A percentile compares a stretch with the other conserved stretches of the same genome.
These are phyloP conservation scores for Pseudogymnoascus sp. DNA, from an alignment of 2,329 filamentous ascomycete genomes.

Conservation along the genomic window DNA sequence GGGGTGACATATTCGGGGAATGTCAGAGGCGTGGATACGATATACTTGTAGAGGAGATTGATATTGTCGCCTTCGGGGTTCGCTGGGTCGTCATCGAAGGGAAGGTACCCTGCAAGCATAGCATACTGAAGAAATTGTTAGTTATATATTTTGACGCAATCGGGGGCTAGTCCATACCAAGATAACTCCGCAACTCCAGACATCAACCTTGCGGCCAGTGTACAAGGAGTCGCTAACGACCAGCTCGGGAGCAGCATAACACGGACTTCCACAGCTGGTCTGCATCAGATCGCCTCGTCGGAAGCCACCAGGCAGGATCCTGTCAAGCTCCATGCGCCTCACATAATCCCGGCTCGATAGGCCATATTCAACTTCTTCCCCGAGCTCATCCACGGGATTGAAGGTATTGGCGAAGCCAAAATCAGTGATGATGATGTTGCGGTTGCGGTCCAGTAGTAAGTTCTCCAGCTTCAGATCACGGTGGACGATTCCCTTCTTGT, in stretches of 20 bases:
- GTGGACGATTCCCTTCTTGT: constrained; percentile 98
- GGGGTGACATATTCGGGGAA: constrained; percentile 99
- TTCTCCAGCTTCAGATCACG: constrained; percentile 96
- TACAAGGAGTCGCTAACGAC: constrained; percentile 97
- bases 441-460: constrained; percentile 85
- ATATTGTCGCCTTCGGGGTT: constrained; percentile 99
- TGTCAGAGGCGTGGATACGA: constrained; percentile 90
- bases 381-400: constrained; percentile 78
- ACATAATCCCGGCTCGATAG: constrained; percentile 83
- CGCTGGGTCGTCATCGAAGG: constrained; percentile 95
- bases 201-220: constrained; percentile 94
- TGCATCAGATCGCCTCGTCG: constrained; percentile 95
- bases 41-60: constrained; percentile 98
- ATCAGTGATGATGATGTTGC: constrained; percentile 99
- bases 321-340: constrained; percentile 79
- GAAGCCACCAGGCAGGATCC: constrained; percentile 64
- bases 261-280: constrained; percentile 96
- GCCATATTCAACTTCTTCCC: constrained; percentile 83
- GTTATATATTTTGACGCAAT: constrained; percentile 13
- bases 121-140: constrained; percentile 63
- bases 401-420: constrained; percentile 99
- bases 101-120: constrained; percentile 95
- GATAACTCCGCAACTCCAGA: constrained; percentile 99
- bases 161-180: constrained; percentile 57
- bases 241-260: constrained; percentile 92